These are phyloP conservation scores for Leccinum boreale DNA, from an alignment of 768 basidiomycete genomes.

Conservation along the genomic window DNA sequence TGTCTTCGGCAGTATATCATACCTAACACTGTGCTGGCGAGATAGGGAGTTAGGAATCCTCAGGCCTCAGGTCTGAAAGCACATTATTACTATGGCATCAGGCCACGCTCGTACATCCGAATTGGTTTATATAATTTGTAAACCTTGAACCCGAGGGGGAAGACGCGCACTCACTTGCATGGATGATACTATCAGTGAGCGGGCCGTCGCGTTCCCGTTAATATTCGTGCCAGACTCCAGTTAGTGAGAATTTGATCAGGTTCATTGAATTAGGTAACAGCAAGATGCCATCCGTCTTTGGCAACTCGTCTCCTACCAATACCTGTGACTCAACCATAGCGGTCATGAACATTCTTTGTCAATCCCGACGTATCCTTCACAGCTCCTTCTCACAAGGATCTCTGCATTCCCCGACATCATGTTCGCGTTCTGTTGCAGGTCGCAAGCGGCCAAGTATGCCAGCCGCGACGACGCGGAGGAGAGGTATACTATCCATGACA, in stretches of 20 bases:
- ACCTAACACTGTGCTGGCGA: background rate
- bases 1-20: background rate
- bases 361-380: slow-evolving; percentile 21
- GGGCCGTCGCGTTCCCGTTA: background rate
- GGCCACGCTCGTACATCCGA: background rate
- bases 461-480: slow-evolving; percentile 1
- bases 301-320: slow-evolving; percentile 2
- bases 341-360: slow-evolving; percentile 20
- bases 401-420: background rate
- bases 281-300: slow-evolving; percentile 10
- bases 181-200: too few species aligned
- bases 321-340: background rate
- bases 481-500: slow-evolving; percentile 12
- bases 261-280: background rate
- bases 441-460: background rate
- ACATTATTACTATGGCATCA: too few species aligned
- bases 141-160: too few species aligned
- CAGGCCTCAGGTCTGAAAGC: background rate
- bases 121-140: background rate
- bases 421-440: slow-evolving; percentile 1
- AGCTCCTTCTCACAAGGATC: slow-evolving; percentile 17
- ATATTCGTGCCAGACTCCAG: background rate
- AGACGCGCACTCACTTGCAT: too few species aligned
- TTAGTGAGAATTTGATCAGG: slow-evolving; percentile 3
- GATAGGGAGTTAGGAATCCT: background rate